Evolutionary conservation across 106 monocot genomes (phyloP).

Genomic region (Phalaenopsis equestris): DNA sequence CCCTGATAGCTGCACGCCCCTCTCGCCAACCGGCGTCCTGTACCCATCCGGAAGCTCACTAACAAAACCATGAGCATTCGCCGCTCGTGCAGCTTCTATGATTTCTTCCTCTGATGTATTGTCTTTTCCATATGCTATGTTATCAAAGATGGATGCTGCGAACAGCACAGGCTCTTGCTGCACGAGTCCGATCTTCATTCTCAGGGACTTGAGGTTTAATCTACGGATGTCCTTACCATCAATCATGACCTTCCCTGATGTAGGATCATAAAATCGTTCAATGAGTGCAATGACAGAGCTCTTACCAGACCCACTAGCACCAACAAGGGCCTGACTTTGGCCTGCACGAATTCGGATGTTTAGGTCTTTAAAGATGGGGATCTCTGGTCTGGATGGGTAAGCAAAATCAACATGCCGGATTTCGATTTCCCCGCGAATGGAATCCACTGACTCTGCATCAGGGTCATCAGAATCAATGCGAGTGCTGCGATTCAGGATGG

Average conservation of each 20-base stretch:
- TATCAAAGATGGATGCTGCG: conserved; percentile 67
- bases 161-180: conserved; percentile 87
- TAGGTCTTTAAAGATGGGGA: conserved; percentile 64
- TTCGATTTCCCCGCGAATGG: conserved; percentile 60
- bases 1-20: conserved; percentile 65
- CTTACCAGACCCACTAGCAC: conserved; percentile 94
- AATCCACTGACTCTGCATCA: conserved; percentile 47
- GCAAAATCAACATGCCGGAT: conserved; percentile 60
- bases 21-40: conserved; percentile 60
- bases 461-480: conserved; percentile 65
- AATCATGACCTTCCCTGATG: conserved; percentile 66
- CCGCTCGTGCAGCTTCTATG: conserved; percentile 55
- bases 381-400: conserved; percentile 62
- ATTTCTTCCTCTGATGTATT: conserved; percentile 51
- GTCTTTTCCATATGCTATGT: conserved; percentile 81
- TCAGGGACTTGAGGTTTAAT: conserved; percentile 51
- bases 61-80: conserved; percentile 67
- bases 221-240: conserved; percentile 77
- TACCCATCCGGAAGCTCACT: conserved; percentile 60
- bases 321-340: conserved; percentile 75
- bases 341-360: conserved; percentile 55
- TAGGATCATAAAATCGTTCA: conserved; percentile 88
- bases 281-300: conserved; percentile 80
- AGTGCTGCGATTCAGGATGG: conserved; percentile 75
- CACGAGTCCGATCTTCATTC: conserved; percentile 74